Evolutionary conservation across 1,284 basidiomycete species (phyloP), one percentile per base, ranked within the genome.

Genomic region (Singerocomus inundabilis): DNA sequence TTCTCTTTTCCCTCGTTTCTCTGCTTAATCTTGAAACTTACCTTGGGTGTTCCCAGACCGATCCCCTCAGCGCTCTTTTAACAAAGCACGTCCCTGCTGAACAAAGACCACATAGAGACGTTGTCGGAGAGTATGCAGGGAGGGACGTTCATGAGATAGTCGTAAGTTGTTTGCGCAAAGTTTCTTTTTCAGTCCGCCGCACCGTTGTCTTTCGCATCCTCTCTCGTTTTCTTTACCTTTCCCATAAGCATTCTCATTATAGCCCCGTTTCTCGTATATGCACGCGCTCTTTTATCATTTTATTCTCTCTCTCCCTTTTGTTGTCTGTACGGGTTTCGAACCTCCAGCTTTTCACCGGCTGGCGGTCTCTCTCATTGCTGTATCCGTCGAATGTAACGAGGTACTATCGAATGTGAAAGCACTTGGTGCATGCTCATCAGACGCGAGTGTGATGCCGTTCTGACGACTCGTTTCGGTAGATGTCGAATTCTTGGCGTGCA

Each of bases 401-500:
- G 37, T 53, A 59, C 34, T 50, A 53, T 49, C 39, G 21, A 68
- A 65, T 66, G 32, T 43, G 37, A 60, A 43, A 35, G 21, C 21
- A 21, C 4, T 21, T 21, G 21, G 21, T 21, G 21, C 21, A 21
- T 21, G 21, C 21, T 21, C 2, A 21, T 21, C 21, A 38, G 37
- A 38, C 25, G 33, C 50, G 9, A 24, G 34, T 26, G 24, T 42
- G 44, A 48, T 39, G 2, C 15, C 10, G 8, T 54, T 63, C 62
- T 62, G 8, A 63, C 44, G 1, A 26, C 11, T 44, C 6, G 16
- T 42, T 51, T 48, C 25, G 53, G 15, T 69, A 91, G 89, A 88
- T 88, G 81, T 81, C 84, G 34, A 90, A 91, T 56, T 89, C 85
- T 58, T 92, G 88, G 89, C 77, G 89, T 42, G 82, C 88, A 0